Evolutionary conservation across 176 grass and related monocot genomes (phyloP).

Genomic region (Triticum aestivum): IWGSC_CS_RefSeq_v2.1 NC_057795.1:591801473-591801972

Average conservation of each 20-base stretch:
- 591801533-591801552: too few relatives aligned
- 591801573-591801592: too few relatives aligned
- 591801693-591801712: background rate
- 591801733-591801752: background rate
- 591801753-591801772: background rate
- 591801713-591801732: conserved; percentile 6
- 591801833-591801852: background rate
- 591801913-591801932: background rate
- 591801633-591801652: background rate
- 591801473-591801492: conserved; percentile 8
- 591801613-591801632: background rate
- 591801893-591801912: background rate
- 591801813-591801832: background rate
- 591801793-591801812: background rate
- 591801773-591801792: background rate
- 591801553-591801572: too few relatives aligned
- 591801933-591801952: conserved; percentile 19
- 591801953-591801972: background rate
- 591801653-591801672: background rate
- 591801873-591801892: background rate
- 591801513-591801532: conserved; percentile 59
- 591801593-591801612: background rate
- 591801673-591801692: background rate
- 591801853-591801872: background rate
- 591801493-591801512: conserved; percentile 42